Conservation (phyloP, 495 filamentous ascomycete genomes). For the Xylaria scruposa region DNA sequence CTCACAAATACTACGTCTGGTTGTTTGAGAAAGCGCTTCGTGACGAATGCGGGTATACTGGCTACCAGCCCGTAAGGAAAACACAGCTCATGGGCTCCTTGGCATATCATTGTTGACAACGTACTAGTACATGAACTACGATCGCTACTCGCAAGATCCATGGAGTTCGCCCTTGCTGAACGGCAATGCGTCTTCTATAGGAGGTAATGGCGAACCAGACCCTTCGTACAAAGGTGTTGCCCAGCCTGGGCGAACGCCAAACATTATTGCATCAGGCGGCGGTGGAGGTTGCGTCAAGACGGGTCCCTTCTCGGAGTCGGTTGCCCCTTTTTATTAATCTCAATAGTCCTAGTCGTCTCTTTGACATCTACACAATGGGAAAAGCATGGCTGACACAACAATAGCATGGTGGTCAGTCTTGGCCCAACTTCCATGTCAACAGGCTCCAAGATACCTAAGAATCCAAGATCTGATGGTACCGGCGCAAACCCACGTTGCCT, state of each 20-base stretch:
- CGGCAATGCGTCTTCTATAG: constrained; percentile 49
- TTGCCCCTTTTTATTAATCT: constrained; percentile 7
- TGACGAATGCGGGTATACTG: constrained; percentile 72
- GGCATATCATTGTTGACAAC: constrained; percentile 12
- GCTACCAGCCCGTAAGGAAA: constrained; percentile 51
- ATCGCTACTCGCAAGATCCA: constrained; percentile 47
- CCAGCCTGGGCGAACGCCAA: constrained; percentile 37
- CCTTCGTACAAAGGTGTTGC: constrained; percentile 43
- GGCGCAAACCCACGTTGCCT: constrained; percentile 50
- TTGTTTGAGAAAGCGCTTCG: constrained; percentile 71
- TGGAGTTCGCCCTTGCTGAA: constrained; percentile 49
- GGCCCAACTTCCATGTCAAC: constrained; percentile 45
- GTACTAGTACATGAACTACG: constrained; percentile 53
- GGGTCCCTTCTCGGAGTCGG: constrained; percentile 61
- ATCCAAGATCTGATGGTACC: constrained; percentile 40
- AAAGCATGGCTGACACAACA: constrained; percentile 17
- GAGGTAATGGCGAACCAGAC: constrained; percentile 49
- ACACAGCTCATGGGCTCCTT: neutral
- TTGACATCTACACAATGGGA: neutral
- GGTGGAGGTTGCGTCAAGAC: constrained; percentile 67
- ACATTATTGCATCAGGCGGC: constrained; percentile 52
- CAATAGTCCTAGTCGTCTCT: neutral
- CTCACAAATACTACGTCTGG: constrained; percentile 72
- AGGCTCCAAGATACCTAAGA: constrained; percentile 42
- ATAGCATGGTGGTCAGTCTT: constrained; percentile 49